Percentiles rank a stretch among this genome's conserved stretches.
phyloP scores from a whole-genome alignment of 2,329 filamentous ascomycete genomes.

The Fusarium pininemorale region DNA sequence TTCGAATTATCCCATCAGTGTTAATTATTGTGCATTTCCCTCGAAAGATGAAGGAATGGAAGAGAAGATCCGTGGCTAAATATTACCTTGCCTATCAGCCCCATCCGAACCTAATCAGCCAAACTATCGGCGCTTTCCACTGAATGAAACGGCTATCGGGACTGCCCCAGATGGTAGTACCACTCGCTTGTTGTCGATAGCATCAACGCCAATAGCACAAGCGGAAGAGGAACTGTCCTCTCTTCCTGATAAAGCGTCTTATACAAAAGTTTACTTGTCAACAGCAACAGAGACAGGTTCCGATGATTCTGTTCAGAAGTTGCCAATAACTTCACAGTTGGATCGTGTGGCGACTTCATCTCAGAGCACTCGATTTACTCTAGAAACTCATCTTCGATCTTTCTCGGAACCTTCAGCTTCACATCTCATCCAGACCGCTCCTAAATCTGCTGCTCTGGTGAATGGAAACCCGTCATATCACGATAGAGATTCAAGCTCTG shows the following conservation, averaged over 20 bases:
- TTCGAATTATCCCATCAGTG: background rate
- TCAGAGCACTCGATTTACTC: background rate
- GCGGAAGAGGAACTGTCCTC: background rate
- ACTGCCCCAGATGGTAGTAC: conserved; percentile 13
- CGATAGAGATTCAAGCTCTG: background rate
- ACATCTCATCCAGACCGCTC: background rate
- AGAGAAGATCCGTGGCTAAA: conserved; percentile 4
- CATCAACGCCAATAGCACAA: background rate
- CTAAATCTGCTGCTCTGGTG: background rate
- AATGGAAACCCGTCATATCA: background rate
- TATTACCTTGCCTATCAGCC: background rate
- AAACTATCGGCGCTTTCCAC: conserved; percentile 20
- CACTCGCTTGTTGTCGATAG: conserved; percentile 19
- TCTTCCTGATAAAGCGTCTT: background rate
- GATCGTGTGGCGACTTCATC: background rate
- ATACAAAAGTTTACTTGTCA: background rate
- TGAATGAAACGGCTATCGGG: conserved; percentile 21
- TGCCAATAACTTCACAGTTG: background rate
- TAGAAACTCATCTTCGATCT: background rate
- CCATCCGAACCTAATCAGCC: conserved; percentile 14
- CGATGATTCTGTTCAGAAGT: background rate
- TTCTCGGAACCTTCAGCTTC: background rate
- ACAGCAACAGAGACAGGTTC: background rate
- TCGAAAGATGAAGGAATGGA: background rate
- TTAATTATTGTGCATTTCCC: background rate